Conservation (phyloP, 2,329 filamentous ascomycete genomes). For the Botryotinia globosa region DNA sequence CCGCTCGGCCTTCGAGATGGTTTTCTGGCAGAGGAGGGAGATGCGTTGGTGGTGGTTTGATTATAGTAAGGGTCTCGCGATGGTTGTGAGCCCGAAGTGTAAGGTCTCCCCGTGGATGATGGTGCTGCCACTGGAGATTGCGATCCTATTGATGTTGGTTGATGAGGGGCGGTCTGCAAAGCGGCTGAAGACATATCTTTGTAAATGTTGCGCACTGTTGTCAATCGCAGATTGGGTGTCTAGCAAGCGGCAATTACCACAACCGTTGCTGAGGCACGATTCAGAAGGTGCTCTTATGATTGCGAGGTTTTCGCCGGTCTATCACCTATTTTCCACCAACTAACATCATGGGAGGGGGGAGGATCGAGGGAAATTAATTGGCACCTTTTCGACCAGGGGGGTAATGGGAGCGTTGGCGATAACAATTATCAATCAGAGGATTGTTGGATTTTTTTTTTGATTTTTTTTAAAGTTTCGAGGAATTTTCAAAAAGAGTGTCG, state of each 20-base stretch:
- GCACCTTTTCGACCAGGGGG: background rate
- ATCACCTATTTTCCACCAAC: constrained; percentile 43
- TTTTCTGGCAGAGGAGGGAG: constrained; percentile 50
- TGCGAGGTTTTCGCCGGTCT: constrained; percentile 37
- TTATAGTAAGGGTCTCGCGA: constrained; percentile 54
- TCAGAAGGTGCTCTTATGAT: constrained; percentile 3
- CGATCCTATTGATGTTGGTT: constrained; percentile 46
- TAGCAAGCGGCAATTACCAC: constrained; percentile 12
- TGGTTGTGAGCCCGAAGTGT: constrained; percentile 53
- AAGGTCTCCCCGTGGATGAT: constrained; percentile 48
- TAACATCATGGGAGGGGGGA: constrained; percentile 46
- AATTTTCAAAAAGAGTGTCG: constrained; percentile 23
- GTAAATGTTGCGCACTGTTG: constrained; percentile 24
- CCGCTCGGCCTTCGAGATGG: constrained; percentile 54
- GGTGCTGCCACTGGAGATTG: constrained; percentile 49
- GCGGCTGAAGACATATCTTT: constrained; percentile 62
- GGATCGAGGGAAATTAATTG: background rate
- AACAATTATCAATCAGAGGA: background rate
- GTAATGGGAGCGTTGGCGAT: background rate
- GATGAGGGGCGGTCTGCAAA: constrained; percentile 58
- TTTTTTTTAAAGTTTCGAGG: constrained; percentile 2
- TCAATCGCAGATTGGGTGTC: constrained; percentile 21
- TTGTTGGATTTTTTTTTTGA: background rate
- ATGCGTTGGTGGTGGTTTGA: constrained; percentile 40
- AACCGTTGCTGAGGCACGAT: constrained; percentile 16